phyloP scores from a whole-genome alignment of 2,329 filamentous ascomycete species.

The Fusarium euwallaceae region DNA sequence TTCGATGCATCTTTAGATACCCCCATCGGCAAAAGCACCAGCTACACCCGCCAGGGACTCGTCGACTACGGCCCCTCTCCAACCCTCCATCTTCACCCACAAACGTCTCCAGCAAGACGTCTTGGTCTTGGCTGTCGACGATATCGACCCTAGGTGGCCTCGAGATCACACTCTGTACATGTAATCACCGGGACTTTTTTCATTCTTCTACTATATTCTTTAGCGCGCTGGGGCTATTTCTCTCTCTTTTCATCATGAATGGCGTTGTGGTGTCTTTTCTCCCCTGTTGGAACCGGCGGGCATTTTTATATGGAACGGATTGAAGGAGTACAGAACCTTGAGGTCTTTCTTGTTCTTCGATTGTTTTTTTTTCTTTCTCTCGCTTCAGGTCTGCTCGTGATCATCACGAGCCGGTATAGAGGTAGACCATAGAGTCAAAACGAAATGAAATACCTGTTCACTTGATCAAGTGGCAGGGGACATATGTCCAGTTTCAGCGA shows the following conservation, averaged over 20 bases:
- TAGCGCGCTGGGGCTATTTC: conserved; percentile 40
- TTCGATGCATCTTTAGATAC: conserved; percentile 35
- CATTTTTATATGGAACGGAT: conserved; percentile 38
- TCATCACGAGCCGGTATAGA: conserved; percentile 35
- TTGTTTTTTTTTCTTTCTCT: conserved; percentile 22
- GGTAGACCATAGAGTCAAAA: conserved; percentile 27
- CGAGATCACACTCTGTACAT: conserved; percentile 32
- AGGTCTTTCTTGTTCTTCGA: conserved; percentile 17
- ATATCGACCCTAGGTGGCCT: not conserved
- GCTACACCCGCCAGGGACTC: conserved; percentile 23
- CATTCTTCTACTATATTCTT: conserved; percentile 26
- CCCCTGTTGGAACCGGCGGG: conserved; percentile 20
- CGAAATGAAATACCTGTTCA: conserved; percentile 14
- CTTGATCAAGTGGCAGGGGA: not conserved
- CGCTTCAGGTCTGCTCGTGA: conserved; percentile 1
- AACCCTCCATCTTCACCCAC: no score
- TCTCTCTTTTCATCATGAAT: conserved; percentile 44
- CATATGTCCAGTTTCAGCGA: conserved; percentile 6
- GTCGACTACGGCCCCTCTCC: conserved; percentile 12
- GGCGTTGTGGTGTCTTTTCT: conserved; percentile 48
- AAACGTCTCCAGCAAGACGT: no score
- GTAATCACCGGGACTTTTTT: conserved; percentile 20
- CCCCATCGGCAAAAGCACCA: conserved; percentile 27
- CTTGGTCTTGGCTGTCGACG: no score
- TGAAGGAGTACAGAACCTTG: conserved; percentile 45